phyloP scores from a whole-genome alignment of 805 yeast genomes.

The Candida schatavii region DNA sequence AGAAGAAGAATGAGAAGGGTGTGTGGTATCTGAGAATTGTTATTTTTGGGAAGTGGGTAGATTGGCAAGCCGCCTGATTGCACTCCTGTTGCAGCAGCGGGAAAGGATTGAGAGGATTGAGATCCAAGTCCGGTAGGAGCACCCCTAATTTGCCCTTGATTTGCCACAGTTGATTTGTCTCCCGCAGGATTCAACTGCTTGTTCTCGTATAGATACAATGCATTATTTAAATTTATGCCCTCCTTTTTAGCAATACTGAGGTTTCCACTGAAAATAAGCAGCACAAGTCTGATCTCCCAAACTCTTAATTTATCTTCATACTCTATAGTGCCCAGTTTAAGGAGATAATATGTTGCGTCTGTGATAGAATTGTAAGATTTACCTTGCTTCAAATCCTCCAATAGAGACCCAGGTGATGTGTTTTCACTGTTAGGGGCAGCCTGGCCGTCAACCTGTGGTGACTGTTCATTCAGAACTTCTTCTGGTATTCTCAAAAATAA shows the following conservation, averaged over 20 bases:
- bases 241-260: conserved; percentile 32
- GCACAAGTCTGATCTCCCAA: conserved; percentile 37
- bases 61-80: conserved; percentile 14
- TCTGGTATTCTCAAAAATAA: conserved; percentile 16
- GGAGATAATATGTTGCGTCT: conserved; percentile 14
- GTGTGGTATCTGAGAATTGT: conserved; percentile 24
- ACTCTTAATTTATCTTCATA: conserved; percentile 16
- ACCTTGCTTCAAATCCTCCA: background rate
- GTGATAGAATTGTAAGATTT: conserved; percentile 5
- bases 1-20: conserved; percentile 31
- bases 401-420: background rate
- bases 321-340: conserved; percentile 9
- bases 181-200: conserved; percentile 2
- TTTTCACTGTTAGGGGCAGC: background rate
- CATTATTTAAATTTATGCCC: conserved; percentile 35
- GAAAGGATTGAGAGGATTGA: background rate
- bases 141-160: background rate
- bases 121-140: conserved; percentile 1
- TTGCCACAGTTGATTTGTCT: too few species aligned
- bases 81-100: background rate
- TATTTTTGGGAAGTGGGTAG: conserved; percentile 38
- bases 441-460: conserved; percentile 3
- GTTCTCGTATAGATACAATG: conserved; percentile 31
- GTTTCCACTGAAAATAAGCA: conserved; percentile 28
- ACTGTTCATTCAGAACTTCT: conserved; percentile 1